Evolutionary conservation across 73 alveolate species (phyloP).

Genomic region (Loxodes magnus): DNA sequence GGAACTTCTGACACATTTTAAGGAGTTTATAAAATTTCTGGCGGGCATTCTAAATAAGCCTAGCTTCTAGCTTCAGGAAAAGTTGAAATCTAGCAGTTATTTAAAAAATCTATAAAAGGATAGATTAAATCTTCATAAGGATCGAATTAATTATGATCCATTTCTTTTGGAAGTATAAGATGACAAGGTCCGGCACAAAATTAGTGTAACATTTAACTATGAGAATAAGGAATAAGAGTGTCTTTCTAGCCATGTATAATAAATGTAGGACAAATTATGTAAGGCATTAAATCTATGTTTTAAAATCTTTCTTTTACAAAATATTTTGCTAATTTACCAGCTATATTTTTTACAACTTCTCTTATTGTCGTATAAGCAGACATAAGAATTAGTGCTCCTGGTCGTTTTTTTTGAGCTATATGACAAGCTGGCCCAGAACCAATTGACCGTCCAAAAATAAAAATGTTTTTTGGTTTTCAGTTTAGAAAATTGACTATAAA

Average conservation of each 20-base stretch:
- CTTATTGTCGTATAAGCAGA: conserved; percentile 73
- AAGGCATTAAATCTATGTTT: conserved; percentile 54
- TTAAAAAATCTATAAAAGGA: no score
- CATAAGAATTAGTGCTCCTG: conserved; percentile 61
- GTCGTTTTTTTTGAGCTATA: conserved; percentile 55
- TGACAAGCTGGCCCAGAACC: conserved; percentile 88
- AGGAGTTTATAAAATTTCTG: no score
- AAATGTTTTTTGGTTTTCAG: conserved; percentile 38
- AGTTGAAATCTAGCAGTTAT: no score
- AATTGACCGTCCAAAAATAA: conserved; percentile 79
- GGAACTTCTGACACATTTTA: no score
- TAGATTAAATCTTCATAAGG: conserved; percentile 60
- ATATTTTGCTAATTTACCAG: conserved; percentile 38
- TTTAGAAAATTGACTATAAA: conserved; percentile 5
- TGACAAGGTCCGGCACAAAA: conserved; percentile 66
- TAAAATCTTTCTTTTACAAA: conserved; percentile 66
- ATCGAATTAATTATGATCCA: conserved; percentile 89
- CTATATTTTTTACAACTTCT: conserved; percentile 58
- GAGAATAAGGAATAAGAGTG: conserved; percentile 75
- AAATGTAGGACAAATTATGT: conserved; percentile 82
- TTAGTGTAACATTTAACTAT: conserved; percentile 62
- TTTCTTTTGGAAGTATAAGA: conserved; percentile 61
- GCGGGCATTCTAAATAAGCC: no score
- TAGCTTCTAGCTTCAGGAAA: no score
- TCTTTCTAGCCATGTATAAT: conserved; percentile 93